Base-by-base conservation (phyloP, 116 monocot species). In the Cymodocea nodosa region DNA sequence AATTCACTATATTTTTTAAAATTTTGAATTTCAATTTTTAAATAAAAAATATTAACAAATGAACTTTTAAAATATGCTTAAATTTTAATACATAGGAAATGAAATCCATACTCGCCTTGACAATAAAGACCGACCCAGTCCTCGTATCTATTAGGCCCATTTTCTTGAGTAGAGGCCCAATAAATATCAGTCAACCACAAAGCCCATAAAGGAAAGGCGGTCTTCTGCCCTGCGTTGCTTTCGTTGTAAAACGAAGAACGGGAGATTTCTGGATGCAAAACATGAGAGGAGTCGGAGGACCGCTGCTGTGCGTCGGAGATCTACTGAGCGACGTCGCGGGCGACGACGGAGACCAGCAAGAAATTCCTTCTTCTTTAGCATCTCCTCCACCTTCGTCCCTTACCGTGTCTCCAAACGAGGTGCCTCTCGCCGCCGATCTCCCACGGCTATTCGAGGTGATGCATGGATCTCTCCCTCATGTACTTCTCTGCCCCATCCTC, bases 251-350 rank as follows among this genome's bases (percentile, higher is more conserved):
- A 14, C 18, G 36, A 4, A 37, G 18, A 39, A 35, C 34, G 60
- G 37, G 18, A 18, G 19, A 36, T 16, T 15, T 16, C 15, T 6
- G 49, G 50, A 30, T 25, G 25, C 6, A 9, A 18, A 15, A 50
- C 50, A 95, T 87, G 90, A 76, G 85, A 0, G 87, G 95, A 2
- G 78, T 83, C 2, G 95, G 95, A 23, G 95, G 95, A 0, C 95
- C 95, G 36, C 66, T 95, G 71, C 90, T 95, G 35, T 90, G 83
- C 83, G 80, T 95, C 78, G 90, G 87, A 56, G 95, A 95, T 78
- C 85, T 95, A 3, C 87, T 95, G 36, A 78, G 81, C 68, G 95
- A 95, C 81, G 74, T 95, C 72, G 87, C 77, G 59, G 87, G 70
- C 22, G 88, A 83, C 35, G 74, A 23, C 24, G 60, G 9, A 23